phyloP scores from a whole-genome alignment of 305 asterid genomes.

The Andrographis paniculata region DNA sequence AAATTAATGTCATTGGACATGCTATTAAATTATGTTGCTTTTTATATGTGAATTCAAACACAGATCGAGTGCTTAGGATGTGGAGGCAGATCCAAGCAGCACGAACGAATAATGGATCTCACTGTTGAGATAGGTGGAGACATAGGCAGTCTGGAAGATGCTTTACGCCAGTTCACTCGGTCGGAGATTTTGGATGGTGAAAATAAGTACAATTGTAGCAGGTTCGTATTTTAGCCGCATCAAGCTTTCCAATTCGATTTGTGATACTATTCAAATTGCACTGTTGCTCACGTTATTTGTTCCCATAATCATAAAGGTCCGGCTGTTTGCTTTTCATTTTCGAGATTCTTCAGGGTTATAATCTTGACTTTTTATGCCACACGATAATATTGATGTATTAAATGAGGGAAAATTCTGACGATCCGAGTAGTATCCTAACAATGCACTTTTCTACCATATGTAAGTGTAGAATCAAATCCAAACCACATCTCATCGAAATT shows the following conservation, averaged over 20 bases:
- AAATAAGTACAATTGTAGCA: constrained; percentile 73
- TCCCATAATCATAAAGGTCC: no score
- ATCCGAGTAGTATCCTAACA: no score
- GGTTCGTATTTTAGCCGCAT: constrained; percentile 32
- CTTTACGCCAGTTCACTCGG: constrained; percentile 56
- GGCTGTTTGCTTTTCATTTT: no score
- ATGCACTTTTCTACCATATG: no score
- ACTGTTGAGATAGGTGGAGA: constrained; percentile 80
- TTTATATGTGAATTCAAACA: constrained; percentile 17
- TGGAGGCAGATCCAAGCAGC: constrained; percentile 54
- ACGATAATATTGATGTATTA: no score
- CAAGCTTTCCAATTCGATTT: neutral
- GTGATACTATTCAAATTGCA: no score
- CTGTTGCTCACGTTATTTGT: no score
- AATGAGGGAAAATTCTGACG: no score
- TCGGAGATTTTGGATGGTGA: constrained; percentile 82
- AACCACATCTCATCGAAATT: no score
- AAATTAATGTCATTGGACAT: constrained; percentile 8
- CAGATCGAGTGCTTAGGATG: constrained; percentile 86
- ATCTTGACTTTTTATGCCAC: no score
- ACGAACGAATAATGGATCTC: constrained; percentile 86
- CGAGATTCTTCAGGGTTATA: no score
- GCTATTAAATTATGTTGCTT: neutral
- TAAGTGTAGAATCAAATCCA: no score
- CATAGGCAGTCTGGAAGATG: constrained; percentile 66